Conservation (phyloP, 2,329 filamentous ascomycete species). For the Orbilia blumenaviensis region DNA sequence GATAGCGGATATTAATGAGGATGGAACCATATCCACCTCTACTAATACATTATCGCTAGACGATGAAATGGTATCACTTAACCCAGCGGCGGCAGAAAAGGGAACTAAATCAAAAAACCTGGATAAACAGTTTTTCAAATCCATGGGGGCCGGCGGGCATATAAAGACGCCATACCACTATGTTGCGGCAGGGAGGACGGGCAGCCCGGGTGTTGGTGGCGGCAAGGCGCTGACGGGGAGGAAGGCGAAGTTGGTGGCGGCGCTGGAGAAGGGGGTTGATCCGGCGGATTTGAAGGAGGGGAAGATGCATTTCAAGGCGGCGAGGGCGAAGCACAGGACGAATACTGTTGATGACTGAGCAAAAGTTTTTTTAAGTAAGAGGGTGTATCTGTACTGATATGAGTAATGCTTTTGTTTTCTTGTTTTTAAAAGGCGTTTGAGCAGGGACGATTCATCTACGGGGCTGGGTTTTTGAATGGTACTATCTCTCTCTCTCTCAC, state of each 20-base stretch:
- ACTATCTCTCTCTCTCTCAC: too few species aligned
- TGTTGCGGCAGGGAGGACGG: conserved; percentile 82
- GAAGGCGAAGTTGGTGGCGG: conserved; percentile 81
- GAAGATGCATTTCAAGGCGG: conserved; percentile 97
- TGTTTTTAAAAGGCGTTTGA: not conserved
- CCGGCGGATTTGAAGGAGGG: conserved; percentile 75
- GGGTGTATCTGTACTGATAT: conserved; percentile 3
- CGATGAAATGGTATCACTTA: conserved; percentile 56
- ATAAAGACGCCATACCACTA: conserved; percentile 84
- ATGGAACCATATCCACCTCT: not conserved
- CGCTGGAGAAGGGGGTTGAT: conserved; percentile 84
- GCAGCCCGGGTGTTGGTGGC: conserved; percentile 60
- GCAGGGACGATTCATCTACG: too few species aligned
- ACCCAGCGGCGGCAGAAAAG: conserved; percentile 65
- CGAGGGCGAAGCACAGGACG: conserved; percentile 70
- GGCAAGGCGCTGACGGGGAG: conserved; percentile 79
- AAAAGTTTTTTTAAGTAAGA: conserved; percentile 58
- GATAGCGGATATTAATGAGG: conserved; percentile 8
- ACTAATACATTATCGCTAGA: conserved; percentile 23
- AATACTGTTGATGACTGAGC: conserved; percentile 45
- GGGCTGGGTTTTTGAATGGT: not conserved
- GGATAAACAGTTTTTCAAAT: conserved; percentile 88
- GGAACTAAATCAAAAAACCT: conserved; percentile 77
- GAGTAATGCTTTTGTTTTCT: conserved; percentile 20
- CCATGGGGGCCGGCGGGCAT: conserved; percentile 71